These are phyloP conservation scores for Colletotrichum sp. DNA, from an alignment of 2,329 filamentous ascomycete species.

Conservation along the genomic window DNA sequence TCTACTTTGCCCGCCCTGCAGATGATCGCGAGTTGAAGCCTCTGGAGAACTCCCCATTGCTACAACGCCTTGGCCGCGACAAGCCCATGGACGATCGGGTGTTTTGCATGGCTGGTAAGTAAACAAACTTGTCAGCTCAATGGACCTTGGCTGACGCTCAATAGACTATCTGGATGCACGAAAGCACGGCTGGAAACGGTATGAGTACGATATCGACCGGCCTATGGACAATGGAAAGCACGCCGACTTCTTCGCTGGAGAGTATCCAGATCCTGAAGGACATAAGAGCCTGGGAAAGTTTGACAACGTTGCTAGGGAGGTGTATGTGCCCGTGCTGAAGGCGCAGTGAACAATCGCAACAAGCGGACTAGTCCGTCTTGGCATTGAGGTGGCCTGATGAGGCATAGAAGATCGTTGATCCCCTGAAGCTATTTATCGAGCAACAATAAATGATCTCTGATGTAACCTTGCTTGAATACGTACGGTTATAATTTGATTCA, in stretches of 20 bases:
- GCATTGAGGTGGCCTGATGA: background rate
- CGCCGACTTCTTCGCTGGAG: background rate
- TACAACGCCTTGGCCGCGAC: slow-evolving; percentile 29
- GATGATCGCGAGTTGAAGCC: slow-evolving; percentile 33
- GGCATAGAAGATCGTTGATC: background rate
- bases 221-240: background rate
- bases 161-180: slow-evolving; percentile 28
- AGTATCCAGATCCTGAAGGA: background rate
- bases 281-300: background rate
- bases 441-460: background rate
- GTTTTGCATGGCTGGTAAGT: background rate
- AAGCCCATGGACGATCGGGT: slow-evolving; percentile 11
- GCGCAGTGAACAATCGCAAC: background rate
- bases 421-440: background rate
- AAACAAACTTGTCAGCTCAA: background rate
- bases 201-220: slow-evolving; percentile 28
- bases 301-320: background rate
- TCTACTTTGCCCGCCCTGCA: slow-evolving; percentile 41
- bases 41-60: slow-evolving; percentile 34
- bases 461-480: background rate
- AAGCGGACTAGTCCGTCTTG: background rate
- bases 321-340: background rate
- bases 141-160: slow-evolving; percentile 15
- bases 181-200: slow-evolving; percentile 31
- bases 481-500: background rate